Conservation (phyloP, 2,329 filamentous ascomycete species). For the Pseudocercospora fuligena region DNA sequence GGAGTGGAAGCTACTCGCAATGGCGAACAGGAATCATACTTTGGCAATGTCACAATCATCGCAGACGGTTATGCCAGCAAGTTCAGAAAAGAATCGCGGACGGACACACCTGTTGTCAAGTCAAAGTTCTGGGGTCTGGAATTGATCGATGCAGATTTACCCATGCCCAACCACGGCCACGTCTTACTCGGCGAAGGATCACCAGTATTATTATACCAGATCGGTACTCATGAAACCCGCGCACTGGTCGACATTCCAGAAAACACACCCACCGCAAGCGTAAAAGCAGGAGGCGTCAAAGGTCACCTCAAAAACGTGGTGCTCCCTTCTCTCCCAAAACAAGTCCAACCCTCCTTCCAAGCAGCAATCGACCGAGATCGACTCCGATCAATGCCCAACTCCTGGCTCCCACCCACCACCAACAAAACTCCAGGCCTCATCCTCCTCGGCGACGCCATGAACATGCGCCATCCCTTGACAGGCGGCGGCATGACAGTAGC, state of each 20-base stretch:
- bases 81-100: slow-evolving; percentile 81
- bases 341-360: slow-evolving; percentile 73
- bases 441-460: slow-evolving; percentile 90
- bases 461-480: slow-evolving; percentile 98
- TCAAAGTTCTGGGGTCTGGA: slow-evolving; percentile 95
- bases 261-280: slow-evolving; percentile 72
- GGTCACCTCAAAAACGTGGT: slow-evolving; percentile 80
- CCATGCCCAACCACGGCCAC: slow-evolving; percentile 76
- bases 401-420: slow-evolving; percentile 81
- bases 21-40: slow-evolving; percentile 72
- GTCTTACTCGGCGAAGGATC: slow-evolving; percentile 79
- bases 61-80: slow-evolving; percentile 92
- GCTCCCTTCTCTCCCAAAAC: slow-evolving; percentile 74
- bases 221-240: slow-evolving; percentile 91
- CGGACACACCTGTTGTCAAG: slow-evolving; percentile 69
- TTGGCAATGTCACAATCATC: slow-evolving; percentile 84
- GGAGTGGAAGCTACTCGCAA: slow-evolving; percentile 79
- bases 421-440: slow-evolving; percentile 74
- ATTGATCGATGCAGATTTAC: slow-evolving; percentile 83
- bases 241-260: slow-evolving; percentile 87
- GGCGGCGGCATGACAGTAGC: slow-evolving; percentile 98
- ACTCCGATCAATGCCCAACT: slow-evolving; percentile 93
- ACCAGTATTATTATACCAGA: slow-evolving; percentile 93
- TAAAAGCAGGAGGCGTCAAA: slow-evolving; percentile 79
- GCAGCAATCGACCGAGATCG: slow-evolving; percentile 76